These are phyloP conservation scores for Colletotrichum gloeosporioides DNA, from an alignment of 2,329 filamentous ascomycete species.

Conservation along the genomic window DNA sequence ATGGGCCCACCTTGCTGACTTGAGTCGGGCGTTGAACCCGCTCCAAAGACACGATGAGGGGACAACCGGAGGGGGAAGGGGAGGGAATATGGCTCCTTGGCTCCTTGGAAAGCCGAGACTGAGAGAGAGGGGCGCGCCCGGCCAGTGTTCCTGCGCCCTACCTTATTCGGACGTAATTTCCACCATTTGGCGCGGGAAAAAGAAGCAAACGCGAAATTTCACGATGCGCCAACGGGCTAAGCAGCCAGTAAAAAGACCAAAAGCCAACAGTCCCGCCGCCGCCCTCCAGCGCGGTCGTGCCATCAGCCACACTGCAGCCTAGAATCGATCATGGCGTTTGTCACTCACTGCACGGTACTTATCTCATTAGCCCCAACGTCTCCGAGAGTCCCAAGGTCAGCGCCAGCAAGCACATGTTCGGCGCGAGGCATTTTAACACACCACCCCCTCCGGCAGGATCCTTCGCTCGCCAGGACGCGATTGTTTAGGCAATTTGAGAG, in stretches of 20 bases:
- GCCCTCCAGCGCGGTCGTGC: background rate
- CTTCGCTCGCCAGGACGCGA: background rate
- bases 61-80: background rate
- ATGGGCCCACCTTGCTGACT: background rate
- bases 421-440: background rate
- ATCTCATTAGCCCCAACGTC: background rate
- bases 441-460: background rate
- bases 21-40: background rate
- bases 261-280: background rate
- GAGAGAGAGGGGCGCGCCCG: background rate
- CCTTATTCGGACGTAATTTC: constrained; percentile 14
- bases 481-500: background rate
- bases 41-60: background rate
- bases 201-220: background rate
- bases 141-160: background rate
- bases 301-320: background rate
- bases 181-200: background rate
- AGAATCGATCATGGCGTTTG: background rate
- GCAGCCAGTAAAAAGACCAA: background rate
- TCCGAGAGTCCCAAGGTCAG: background rate
- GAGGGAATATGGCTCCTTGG: background rate
- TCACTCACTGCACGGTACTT: background rate
- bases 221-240: background rate
- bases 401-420: background rate
- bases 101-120: background rate